Conservation (phyloP, 2,329 filamentous ascomycete genomes). For the Fusarium lateritium region DNA sequence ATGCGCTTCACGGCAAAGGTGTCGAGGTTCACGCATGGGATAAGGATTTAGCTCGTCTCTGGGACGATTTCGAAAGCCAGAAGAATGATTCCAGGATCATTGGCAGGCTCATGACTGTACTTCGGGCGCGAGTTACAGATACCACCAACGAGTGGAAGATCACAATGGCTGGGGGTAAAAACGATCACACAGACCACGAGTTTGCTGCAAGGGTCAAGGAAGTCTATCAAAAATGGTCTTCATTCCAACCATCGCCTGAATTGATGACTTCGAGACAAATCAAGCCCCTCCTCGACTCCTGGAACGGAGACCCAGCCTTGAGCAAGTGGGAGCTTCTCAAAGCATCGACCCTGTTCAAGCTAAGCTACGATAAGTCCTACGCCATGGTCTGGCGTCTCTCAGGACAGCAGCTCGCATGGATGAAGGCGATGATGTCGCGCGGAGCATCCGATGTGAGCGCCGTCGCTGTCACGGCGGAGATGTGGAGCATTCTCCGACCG, state of each 20-base stretch:
- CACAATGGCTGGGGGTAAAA: not conserved
- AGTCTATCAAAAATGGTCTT: constrained; percentile 59
- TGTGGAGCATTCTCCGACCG: constrained; percentile 56
- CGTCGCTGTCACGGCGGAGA: constrained; percentile 54
- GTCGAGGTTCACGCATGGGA: constrained; percentile 54
- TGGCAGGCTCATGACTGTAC: constrained; percentile 51
- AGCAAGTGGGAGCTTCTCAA: constrained; percentile 65
- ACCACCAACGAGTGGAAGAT: constrained; percentile 56
- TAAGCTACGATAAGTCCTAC: constrained; percentile 48
- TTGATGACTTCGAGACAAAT: constrained; percentile 47
- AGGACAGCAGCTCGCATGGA: constrained; percentile 62
- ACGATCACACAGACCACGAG: constrained; percentile 50
- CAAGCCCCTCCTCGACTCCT: constrained; percentile 48
- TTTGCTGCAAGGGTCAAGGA: constrained; percentile 51
- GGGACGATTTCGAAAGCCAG: constrained; percentile 54
- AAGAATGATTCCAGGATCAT: constrained; percentile 48
- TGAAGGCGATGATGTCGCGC: constrained; percentile 59
- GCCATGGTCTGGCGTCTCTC: constrained; percentile 64
- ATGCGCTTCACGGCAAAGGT: constrained; percentile 27
- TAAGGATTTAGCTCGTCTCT: constrained; percentile 54
- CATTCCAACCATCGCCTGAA: constrained; percentile 56
- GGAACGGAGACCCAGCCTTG: constrained; percentile 45
- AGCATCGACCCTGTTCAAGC: constrained; percentile 64
- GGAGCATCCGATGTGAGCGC: constrained; percentile 32
- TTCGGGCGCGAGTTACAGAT: constrained; percentile 54